These are phyloP conservation scores for Pestalotiopsis sp. DNA, from an alignment of 2,329 filamentous ascomycete species.

Conservation along the genomic window DNA sequence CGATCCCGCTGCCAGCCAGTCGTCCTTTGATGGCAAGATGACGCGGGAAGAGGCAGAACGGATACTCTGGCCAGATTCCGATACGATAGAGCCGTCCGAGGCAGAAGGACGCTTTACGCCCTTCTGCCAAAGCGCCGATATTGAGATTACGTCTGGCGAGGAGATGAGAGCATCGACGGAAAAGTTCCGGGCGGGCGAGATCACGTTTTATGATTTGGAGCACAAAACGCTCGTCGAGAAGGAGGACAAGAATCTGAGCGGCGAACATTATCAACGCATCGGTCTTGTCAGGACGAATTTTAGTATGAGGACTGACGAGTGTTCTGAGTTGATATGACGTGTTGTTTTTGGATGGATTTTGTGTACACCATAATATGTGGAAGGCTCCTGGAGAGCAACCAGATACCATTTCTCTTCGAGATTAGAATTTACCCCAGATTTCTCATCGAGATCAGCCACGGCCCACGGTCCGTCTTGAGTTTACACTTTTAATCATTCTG, in stretches of 20 bases:
- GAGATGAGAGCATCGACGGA: neutral
- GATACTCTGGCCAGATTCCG: conserved; percentile 23
- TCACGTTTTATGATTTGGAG: neutral
- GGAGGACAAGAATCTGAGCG: conserved; percentile 6
- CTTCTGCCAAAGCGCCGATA: neutral
- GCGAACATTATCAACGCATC: neutral
- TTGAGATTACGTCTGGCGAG: neutral
- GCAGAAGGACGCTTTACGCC: neutral
- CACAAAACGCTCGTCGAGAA: neutral
- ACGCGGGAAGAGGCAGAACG: conserved; percentile 27
- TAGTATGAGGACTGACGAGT: neutral
- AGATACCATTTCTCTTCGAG: neutral
- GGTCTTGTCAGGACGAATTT: neutral
- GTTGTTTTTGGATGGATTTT: neutral
- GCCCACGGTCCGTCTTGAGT: too few relatives aligned
- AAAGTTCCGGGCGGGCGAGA: conserved; percentile 5
- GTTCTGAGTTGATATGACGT: neutral
- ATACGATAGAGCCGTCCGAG: neutral
- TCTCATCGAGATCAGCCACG: too few relatives aligned
- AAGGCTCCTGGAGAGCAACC: neutral
- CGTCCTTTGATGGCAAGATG: conserved; percentile 16
- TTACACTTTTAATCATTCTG: too few relatives aligned
- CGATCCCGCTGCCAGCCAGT: neutral
- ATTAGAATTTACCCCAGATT: too few relatives aligned
- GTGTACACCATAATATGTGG: neutral